A percentile compares a stretch with the other conserved stretches of the same genome.
These are phyloP conservation scores for Adenanthera pavonina DNA, from an alignment of 306 rosid genomes.

Conservation along the genomic window DNA sequence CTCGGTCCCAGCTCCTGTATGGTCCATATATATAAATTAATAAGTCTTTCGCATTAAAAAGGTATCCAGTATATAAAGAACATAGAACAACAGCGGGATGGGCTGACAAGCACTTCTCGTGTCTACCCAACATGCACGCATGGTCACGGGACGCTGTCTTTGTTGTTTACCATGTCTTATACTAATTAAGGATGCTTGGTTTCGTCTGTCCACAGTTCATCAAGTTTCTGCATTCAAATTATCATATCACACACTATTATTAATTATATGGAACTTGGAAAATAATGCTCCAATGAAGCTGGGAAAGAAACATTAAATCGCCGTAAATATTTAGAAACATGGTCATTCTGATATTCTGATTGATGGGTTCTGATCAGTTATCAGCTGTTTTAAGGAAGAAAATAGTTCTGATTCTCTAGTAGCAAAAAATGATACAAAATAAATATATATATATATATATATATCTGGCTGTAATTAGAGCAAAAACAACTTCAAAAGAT, in stretches of 20 bases:
- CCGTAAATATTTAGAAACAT: too few relatives aligned
- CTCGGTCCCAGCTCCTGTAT: neutral
- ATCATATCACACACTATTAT: neutral
- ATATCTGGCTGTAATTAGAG: neutral
- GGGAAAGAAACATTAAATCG: neutral
- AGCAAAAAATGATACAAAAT: neutral
- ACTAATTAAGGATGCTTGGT: conserved; percentile 13
- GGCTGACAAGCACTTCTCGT: conserved; percentile 42
- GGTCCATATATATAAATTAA: neutral
- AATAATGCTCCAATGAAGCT: neutral
- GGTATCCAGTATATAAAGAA: too few relatives aligned
- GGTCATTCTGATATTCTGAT: neutral
- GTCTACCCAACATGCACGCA: conserved; percentile 54
- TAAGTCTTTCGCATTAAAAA: too few relatives aligned
- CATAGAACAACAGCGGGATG: neutral
- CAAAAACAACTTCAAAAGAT: neutral
- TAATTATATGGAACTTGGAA: too few relatives aligned
- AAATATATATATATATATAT: too few relatives aligned
- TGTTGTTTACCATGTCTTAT: neutral
- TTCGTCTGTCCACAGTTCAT: conserved; percentile 3
- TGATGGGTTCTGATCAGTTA: neutral
- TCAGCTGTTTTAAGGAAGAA: too few relatives aligned
- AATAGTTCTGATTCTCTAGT: neutral
- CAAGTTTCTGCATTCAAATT: conserved; percentile 3
- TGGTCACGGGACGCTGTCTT: conserved; percentile 14